Conservation (phyloP, 2,329 filamentous ascomycete species). For the Aspergillus ibericus region DNA sequence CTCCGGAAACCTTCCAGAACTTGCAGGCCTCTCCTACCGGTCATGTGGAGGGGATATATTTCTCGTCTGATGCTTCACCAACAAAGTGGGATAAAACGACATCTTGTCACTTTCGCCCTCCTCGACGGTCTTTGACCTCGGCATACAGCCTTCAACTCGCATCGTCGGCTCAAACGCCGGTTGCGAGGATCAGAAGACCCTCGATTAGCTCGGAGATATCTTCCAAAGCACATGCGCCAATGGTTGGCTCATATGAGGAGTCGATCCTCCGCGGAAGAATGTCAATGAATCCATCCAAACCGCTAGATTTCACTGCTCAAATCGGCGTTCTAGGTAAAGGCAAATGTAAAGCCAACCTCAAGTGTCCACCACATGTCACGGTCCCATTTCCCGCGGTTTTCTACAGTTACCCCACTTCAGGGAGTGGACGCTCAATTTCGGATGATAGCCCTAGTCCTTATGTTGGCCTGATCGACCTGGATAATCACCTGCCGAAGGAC, state of each 20-base stretch:
- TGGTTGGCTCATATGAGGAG: slow-evolving; percentile 98
- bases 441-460: slow-evolving; percentile 94
- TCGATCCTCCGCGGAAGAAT: slow-evolving; percentile 92
- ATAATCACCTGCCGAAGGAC: slow-evolving; percentile 67
- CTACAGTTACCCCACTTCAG: slow-evolving; percentile 80
- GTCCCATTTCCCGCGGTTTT: slow-evolving; percentile 93
- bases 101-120: slow-evolving; percentile 76
- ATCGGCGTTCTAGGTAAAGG: slow-evolving; percentile 90
- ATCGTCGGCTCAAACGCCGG: slow-evolving; percentile 44
- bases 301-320: slow-evolving; percentile 88
- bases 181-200: slow-evolving; percentile 56
- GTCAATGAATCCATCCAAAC: slow-evolving; percentile 93
- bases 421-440: slow-evolving; percentile 61
- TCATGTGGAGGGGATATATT: slow-evolving; percentile 40
- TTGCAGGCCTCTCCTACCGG: slow-evolving; percentile 46
- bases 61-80: slow-evolving; percentile 45
- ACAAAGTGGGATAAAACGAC: slow-evolving; percentile 60
- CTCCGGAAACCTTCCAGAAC: slow-evolving; percentile 59
- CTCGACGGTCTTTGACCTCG: slow-evolving; percentile 71
- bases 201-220: slow-evolving; percentile 74
- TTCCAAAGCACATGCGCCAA: slow-evolving; percentile 82
- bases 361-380: slow-evolving; percentile 86
- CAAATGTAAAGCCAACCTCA: slow-evolving; percentile 80
- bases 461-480: slow-evolving; percentile 87
- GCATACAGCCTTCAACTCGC: slow-evolving; percentile 51